phyloP scores from a whole-genome alignment of 805 yeast species.

The Saturnispora ahearnii region DNA sequence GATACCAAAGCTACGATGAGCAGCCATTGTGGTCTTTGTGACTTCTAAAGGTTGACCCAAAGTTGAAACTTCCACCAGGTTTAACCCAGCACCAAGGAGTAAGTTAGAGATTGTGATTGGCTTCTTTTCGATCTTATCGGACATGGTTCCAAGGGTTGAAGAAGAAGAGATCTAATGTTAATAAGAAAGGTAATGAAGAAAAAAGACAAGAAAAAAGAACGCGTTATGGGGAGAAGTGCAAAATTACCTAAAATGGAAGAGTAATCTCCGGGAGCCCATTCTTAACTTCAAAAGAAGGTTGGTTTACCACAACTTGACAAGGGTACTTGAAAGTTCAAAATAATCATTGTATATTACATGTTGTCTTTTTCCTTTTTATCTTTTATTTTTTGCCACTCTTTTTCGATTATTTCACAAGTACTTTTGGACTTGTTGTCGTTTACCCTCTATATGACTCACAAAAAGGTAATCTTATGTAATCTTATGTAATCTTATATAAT shows the following conservation, averaged over 20 bases:
- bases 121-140: conserved; percentile 47
- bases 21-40: conserved; percentile 96
- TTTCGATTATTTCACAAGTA: too few species aligned
- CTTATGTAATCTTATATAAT: too few species aligned
- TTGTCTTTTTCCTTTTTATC: too few species aligned
- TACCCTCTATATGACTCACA: too few species aligned
- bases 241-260: background rate
- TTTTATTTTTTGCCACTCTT: too few species aligned
- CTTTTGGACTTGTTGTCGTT: too few species aligned
- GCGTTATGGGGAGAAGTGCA: background rate
- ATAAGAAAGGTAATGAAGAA: background rate
- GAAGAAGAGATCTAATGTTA: background rate
- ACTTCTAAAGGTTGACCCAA: conserved; percentile 97
- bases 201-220: background rate
- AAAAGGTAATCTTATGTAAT: too few species aligned
- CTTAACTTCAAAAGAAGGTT: too few species aligned
- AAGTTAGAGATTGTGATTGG: conserved; percentile 85
- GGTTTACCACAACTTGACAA: too few species aligned
- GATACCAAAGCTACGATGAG: conserved; percentile 69
- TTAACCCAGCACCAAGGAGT: conserved; percentile 86
- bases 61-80: conserved; percentile 86
- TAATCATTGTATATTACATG: too few species aligned
- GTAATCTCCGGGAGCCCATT: too few species aligned
- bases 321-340: too few species aligned
- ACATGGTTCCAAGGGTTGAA: background rate